Conservation (phyloP, 2,329 filamentous ascomycete species). For the Fusarium nanum region DNA sequence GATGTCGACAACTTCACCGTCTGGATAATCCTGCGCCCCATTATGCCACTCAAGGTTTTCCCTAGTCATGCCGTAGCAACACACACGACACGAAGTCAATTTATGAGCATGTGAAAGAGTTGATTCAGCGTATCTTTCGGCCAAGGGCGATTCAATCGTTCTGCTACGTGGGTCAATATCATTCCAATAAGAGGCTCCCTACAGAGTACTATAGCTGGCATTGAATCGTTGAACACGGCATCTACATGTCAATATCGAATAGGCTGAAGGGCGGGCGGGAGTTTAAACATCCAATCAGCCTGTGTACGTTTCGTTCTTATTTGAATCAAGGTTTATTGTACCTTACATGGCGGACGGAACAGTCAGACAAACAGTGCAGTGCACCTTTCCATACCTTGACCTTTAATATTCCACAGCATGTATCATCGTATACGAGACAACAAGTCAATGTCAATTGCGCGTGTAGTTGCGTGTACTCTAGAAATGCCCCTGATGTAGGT, state of each 20-base stretch:
- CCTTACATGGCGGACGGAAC: background rate
- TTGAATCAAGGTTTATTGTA: background rate
- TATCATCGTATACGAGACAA: background rate
- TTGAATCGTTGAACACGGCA: slow-evolving; percentile 6
- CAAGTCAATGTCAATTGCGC: slow-evolving; percentile 5
- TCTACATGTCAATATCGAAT: background rate
- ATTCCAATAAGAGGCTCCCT: slow-evolving; percentile 33
- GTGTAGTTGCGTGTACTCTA: slow-evolving; percentile 5
- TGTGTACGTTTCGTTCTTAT: background rate
- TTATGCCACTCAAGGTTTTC: slow-evolving; percentile 9
- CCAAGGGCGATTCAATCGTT: slow-evolving; percentile 7
- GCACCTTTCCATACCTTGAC: background rate
- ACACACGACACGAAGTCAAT: slow-evolving; percentile 21
- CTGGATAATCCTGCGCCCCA: slow-evolving; percentile 18
- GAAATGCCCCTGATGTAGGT: slow-evolving; percentile 23
- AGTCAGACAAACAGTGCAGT: background rate
- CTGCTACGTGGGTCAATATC: slow-evolving; percentile 34
- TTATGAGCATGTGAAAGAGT: slow-evolving; percentile 20
- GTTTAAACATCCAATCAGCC: slow-evolving; percentile 3
- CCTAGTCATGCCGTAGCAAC: slow-evolving; percentile 13
- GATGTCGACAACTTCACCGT: slow-evolving; percentile 4
- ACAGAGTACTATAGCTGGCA: background rate
- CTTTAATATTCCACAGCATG: background rate
- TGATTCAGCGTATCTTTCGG: slow-evolving; percentile 8
- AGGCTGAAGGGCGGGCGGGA: slow-evolving; percentile 4